Conservation (phyloP, 352 stramenopile genomes). For the Blastocystis sp. region DNA sequence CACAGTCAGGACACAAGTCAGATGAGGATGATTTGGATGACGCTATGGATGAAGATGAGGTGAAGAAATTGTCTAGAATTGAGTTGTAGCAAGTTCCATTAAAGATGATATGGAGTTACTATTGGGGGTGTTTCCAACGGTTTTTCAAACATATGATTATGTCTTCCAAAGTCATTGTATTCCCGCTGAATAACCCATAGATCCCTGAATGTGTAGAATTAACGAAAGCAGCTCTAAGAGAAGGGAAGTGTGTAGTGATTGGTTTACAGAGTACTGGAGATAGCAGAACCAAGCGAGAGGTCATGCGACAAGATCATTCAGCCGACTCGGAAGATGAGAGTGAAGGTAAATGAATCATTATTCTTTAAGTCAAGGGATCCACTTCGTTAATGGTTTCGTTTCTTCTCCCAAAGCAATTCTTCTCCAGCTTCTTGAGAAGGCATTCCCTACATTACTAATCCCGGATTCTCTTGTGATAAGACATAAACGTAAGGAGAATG, state of each 20-base stretch:
- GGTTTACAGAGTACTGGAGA: conserved; percentile 78
- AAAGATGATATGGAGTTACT: conserved; percentile 43
- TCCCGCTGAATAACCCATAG: not conserved
- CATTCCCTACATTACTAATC: conserved; percentile 10
- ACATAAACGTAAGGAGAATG: not conserved
- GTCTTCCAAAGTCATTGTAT: conserved; percentile 19
- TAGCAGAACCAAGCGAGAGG: conserved; percentile 71
- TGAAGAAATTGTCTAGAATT: not conserved
- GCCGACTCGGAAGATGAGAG: not conserved
- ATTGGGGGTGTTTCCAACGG: conserved; percentile 13
- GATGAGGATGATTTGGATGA: not conserved
- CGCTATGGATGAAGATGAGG: not conserved
- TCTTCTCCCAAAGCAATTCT: conserved; percentile 16
- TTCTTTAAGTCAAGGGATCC: not conserved
- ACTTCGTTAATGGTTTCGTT: conserved; percentile 22
- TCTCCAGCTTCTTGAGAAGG: conserved; percentile 1
- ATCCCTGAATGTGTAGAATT: conserved; percentile 26
- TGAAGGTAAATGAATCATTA: not conserved
- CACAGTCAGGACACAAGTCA: not conserved
- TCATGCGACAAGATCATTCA: not conserved
- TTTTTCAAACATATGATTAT: conserved; percentile 67
- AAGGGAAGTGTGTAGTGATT: conserved; percentile 75
- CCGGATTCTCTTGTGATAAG: not conserved
- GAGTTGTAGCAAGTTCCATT: conserved; percentile 26
- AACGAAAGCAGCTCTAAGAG: not conserved